phyloP scores from a whole-genome alignment of 768 basidiomycete genomes.

The Suillus placidus region DNA sequence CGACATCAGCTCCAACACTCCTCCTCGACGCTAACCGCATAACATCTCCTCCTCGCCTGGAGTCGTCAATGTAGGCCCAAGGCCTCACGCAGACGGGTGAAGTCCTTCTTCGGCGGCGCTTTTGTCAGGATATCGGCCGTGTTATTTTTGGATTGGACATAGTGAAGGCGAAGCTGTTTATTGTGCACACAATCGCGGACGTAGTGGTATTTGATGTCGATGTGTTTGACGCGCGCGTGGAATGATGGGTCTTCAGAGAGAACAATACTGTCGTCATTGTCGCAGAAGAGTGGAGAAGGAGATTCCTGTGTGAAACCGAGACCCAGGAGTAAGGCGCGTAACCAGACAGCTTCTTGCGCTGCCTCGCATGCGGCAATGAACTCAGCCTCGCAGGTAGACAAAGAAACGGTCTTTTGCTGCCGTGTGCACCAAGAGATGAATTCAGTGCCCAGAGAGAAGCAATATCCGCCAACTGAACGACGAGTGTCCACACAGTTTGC shows the following conservation, averaged over 20 bases:
- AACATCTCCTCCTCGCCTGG: constrained; percentile 20
- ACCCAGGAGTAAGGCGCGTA: constrained; percentile 23
- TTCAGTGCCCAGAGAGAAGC: constrained; percentile 27
- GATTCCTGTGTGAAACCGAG: constrained; percentile 2
- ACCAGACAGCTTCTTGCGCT: constrained; percentile 40
- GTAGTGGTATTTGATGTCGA: constrained; percentile 45
- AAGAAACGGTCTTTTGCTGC: constrained; percentile 41
- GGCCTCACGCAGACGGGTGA: constrained; percentile 18
- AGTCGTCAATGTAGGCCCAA: constrained; percentile 20
- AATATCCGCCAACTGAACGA: constrained; percentile 25
- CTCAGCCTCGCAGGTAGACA: constrained; percentile 47
- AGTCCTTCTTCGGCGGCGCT: constrained; percentile 23
- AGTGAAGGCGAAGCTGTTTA: constrained; percentile 28
- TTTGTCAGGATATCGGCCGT: constrained; percentile 47
- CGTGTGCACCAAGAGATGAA: constrained; percentile 35
- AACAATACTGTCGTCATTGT: constrained; percentile 42
- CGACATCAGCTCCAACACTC: too few relatives aligned
- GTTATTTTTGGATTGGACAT: constrained; percentile 37
- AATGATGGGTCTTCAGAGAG: constrained; percentile 37
- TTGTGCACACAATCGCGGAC: constrained; percentile 35
- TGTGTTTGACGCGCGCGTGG: constrained; percentile 46
- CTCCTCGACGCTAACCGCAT: too few relatives aligned
- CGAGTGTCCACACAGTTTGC: constrained; percentile 29
- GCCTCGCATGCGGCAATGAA: constrained; percentile 42
- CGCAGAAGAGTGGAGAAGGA: constrained; percentile 24